phyloP scores from a whole-genome alignment of 345 rosid species.

The Odontarrhena argentea region DNA sequence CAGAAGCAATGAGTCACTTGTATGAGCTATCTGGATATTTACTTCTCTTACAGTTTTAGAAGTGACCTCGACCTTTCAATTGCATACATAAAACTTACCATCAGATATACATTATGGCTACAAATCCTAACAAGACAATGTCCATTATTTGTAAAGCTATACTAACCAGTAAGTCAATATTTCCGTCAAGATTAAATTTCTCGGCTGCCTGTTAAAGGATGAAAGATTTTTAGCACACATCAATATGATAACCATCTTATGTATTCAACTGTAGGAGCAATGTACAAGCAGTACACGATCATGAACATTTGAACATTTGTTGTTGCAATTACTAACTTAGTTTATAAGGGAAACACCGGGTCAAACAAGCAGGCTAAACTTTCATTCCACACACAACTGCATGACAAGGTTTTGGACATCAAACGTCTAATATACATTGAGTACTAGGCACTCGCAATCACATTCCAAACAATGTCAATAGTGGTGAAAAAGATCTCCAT shows the following conservation, averaged over 20 bases:
- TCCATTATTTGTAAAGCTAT: conserved; percentile 21
- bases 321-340: not conserved
- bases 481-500: not conserved
- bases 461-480: conserved; percentile 12
- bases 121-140: conserved; percentile 19
- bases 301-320: not conserved
- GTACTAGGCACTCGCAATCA: conserved; percentile 6
- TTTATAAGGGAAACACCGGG: not conserved
- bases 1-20: conserved; percentile 69
- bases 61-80: conserved; percentile 64
- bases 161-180: conserved; percentile 81
- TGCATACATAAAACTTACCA: conserved; percentile 26
- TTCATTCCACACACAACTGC: conserved; percentile 3
- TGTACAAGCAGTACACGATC: conserved; percentile 7
- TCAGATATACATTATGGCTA: conserved; percentile 6
- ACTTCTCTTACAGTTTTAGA: conserved; percentile 50
- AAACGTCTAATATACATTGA: not conserved
- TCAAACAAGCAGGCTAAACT: conserved; percentile 17
- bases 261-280: conserved; percentile 14
- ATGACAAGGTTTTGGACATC: too few species aligned
- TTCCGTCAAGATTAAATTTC: conserved; percentile 79
- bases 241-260: conserved; percentile 25
- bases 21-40: conserved; percentile 58
- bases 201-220: conserved; percentile 58
- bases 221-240: conserved; percentile 34